These are phyloP conservation scores for Pyrenochaeta sp. DNA, from an alignment of 2,329 filamentous ascomycete genomes.

Conservation along the genomic window DNA sequence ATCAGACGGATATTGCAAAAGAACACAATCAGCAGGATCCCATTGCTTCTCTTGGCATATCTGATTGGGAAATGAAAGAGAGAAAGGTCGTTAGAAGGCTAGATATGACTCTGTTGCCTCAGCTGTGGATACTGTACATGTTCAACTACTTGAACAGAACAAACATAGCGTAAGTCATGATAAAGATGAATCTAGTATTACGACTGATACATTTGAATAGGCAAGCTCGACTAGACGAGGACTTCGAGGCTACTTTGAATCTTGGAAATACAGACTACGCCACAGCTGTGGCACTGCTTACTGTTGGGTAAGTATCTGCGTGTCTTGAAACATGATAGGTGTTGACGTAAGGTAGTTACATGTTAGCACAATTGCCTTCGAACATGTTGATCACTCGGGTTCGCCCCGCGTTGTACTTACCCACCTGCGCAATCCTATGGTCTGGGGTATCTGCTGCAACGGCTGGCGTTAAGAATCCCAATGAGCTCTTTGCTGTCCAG, in stretches of 20 bases:
- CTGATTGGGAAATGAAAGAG: slow-evolving; percentile 15
- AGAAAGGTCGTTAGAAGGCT: slow-evolving; percentile 11
- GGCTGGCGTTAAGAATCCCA: slow-evolving; percentile 3
- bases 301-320: too few species aligned
- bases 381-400: slow-evolving; percentile 63
- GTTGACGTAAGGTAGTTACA: slow-evolving; percentile 49
- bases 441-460: slow-evolving; percentile 4
- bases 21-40: slow-evolving; percentile 2
- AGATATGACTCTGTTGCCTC: slow-evolving; percentile 16
- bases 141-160: slow-evolving; percentile 19
- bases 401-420: slow-evolving; percentile 60
- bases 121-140: slow-evolving; percentile 22
- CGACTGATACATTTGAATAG: slow-evolving; percentile 4
- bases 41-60: slow-evolving; percentile 14
- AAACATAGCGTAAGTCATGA: slow-evolving; percentile 19
- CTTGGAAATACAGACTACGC: slow-evolving; percentile 21
- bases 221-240: slow-evolving; percentile 20
- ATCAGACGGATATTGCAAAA: not conserved
- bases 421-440: slow-evolving; percentile 2
- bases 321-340: too few species aligned
- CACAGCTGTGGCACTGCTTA: slow-evolving; percentile 18
- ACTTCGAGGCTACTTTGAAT: slow-evolving; percentile 19
- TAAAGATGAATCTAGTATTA: not conserved
- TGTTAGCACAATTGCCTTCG: slow-evolving; percentile 66
- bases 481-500: slow-evolving; percentile 3